Evolutionary conservation across 306 rosid genomes (phyloP).

Genomic region (Citrullus mucosospermus): DNA sequence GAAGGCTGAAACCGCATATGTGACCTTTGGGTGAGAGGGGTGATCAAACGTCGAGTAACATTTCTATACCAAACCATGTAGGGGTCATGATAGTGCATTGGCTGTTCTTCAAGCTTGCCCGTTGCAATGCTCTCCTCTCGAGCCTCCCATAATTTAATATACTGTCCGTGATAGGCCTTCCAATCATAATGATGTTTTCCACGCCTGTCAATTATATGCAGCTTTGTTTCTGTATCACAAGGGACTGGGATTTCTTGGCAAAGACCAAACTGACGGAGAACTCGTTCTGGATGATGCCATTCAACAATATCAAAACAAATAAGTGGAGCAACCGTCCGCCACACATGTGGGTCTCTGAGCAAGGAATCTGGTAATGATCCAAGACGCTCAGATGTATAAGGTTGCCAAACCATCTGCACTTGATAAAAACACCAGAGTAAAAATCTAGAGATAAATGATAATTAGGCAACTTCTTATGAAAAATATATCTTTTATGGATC

Average conservation of each 20-base stretch:
- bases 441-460: not conserved
- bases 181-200: constrained; percentile 18
- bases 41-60: constrained; percentile 13
- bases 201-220: constrained; percentile 12
- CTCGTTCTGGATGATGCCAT: constrained; percentile 18
- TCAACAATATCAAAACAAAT: constrained; percentile 14
- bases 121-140: not conserved
- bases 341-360: constrained; percentile 9
- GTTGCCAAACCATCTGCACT: constrained; percentile 15
- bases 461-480: not conserved
- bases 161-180: constrained; percentile 7
- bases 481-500: not conserved
- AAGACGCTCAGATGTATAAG: constrained; percentile 13
- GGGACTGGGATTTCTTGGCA: constrained; percentile 9
- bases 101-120: constrained; percentile 9
- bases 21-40: constrained; percentile 16
- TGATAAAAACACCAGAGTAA: not conserved
- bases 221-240: constrained; percentile 16
- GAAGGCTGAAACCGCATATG: constrained; percentile 20
- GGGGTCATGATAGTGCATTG: constrained; percentile 15
- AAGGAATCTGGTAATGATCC: constrained; percentile 4
- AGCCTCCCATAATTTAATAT: constrained; percentile 9
- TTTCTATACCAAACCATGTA: constrained; percentile 16
- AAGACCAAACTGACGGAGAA: constrained; percentile 16
- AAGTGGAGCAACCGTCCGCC: constrained; percentile 10